Conservation (phyloP, 306 rosid species). For the Alnus glutinosa region DNA sequence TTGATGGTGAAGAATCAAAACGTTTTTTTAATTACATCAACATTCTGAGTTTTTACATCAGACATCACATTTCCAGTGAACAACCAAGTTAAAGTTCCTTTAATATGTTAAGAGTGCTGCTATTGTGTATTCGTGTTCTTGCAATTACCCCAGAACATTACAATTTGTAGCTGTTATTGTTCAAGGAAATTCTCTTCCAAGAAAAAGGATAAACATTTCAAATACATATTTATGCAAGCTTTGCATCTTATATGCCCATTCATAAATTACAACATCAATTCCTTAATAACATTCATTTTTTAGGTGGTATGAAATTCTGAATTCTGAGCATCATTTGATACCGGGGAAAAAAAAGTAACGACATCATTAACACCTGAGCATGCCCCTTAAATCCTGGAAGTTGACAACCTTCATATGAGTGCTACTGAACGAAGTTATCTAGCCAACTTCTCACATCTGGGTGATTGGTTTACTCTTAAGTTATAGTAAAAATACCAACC, state of each 20-base stretch:
- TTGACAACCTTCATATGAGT: neutral
- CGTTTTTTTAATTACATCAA: too few relatives aligned
- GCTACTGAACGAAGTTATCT: neutral
- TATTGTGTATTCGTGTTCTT: neutral
- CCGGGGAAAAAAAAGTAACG: neutral
- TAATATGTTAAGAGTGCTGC: neutral
- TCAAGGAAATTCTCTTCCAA: neutral
- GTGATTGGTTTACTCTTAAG: neutral
- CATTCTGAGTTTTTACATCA: neutral
- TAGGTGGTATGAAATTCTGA: neutral
- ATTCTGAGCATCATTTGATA: neutral
- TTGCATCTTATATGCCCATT: neutral
- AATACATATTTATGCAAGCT: neutral
- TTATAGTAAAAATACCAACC: neutral
- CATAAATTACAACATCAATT: neutral
- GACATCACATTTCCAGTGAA: neutral
- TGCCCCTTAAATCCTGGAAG: neutral
- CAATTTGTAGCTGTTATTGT: neutral
- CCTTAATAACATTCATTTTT: neutral
- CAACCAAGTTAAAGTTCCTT: neutral
- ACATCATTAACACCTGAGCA: neutral
- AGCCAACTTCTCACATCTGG: neutral
- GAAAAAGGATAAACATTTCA: neutral
- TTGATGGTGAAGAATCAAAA: too few relatives aligned
- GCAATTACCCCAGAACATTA: neutral